A percentile compares a stretch with the other conserved stretches of the same genome.
Evolutionary conservation across 2,329 filamentous ascomycete genomes (phyloP).

Genomic region (Penicillium vulpinum): DNA sequence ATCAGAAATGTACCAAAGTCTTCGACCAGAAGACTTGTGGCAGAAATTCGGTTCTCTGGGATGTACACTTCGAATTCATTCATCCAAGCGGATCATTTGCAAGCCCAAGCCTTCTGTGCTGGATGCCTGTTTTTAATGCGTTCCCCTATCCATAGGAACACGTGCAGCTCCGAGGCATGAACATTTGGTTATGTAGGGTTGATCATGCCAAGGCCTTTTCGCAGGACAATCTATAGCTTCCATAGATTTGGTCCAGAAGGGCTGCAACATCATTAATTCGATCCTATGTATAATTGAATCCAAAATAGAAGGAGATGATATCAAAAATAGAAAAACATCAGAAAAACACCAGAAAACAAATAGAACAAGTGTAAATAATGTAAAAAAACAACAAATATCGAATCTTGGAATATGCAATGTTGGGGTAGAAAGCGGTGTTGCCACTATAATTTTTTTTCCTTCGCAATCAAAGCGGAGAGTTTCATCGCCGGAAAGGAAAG

Average conservation of each 20-base stretch:
- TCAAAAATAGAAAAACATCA: not conserved
- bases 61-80: not conserved
- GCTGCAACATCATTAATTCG: not conserved
- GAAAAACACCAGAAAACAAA: not conserved
- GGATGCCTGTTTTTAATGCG: not conserved
- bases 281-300: not conserved
- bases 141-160: not conserved
- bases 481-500: constrained; percentile 32
- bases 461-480: constrained; percentile 27
- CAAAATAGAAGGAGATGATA: not conserved
- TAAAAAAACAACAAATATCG: not conserved
- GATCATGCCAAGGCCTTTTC: not conserved
- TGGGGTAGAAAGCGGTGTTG: constrained; percentile 21
- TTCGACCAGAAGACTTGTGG: not conserved
- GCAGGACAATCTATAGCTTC: not conserved
- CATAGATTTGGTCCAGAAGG: not conserved
- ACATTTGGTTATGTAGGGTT: not conserved
- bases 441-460: constrained; percentile 31
- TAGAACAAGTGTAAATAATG: not conserved
- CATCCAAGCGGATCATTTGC: not conserved
- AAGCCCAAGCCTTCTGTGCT: not conserved
- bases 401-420: not conserved
- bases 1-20: not conserved
- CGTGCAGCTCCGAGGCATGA: not conserved
- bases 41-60: not conserved